Base-by-base conservation (phyloP, 1,139 yeast species). In the Geotrichum fermentans region DNA sequence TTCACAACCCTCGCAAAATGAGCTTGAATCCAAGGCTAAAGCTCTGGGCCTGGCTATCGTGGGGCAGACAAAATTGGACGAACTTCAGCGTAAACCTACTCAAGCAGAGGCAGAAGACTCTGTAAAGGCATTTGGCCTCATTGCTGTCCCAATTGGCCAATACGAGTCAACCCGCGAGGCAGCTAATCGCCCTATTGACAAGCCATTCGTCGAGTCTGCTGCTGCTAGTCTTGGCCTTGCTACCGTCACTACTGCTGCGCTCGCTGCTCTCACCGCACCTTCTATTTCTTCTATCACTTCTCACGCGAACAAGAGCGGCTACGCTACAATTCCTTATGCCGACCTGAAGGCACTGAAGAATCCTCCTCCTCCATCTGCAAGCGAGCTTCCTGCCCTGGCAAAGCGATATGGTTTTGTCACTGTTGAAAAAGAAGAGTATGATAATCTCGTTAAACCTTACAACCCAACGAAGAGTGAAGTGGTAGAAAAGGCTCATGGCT, bases 151-250 rank as follows among this genome's bases (percentile, higher is more conserved):
- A 8, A 36, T 55, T 3, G 70, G 71, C 17, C 51, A 64, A 1
- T 32, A 63, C 14, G 56, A 59, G 4, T 49, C 37, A 30, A 62
- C 64, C 42, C 62, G 64, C 42, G 67, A 64, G 29, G 54, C 58
- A 32, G 66, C 64, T 24, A 57, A 62, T 45, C 58, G 55, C 30
- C 63, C 66, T 18, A 58, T 58, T 35, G 64, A 60, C 49, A 56
- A 51, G 45, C 55, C 52, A 14, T 60, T 56, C 50, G 58, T 65
- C 38, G 59, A 56, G 26, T 55, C 58, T 5, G 62, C 62, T 20
- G 74, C 73, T 1, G 60, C 62, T 8, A 60, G 61, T 16, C 54
- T 68, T 11, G 74, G 73, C 4, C 60, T 72, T 52, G 61, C 67
- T 5, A 63, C 70, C 0, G 29, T 78, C 17, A 56, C 72, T 13